Evolutionary conservation across 345 rosid species (phyloP), one percentile per base, ranked within the genome.

Genomic region (Hibiscus mutabilis): DNA sequence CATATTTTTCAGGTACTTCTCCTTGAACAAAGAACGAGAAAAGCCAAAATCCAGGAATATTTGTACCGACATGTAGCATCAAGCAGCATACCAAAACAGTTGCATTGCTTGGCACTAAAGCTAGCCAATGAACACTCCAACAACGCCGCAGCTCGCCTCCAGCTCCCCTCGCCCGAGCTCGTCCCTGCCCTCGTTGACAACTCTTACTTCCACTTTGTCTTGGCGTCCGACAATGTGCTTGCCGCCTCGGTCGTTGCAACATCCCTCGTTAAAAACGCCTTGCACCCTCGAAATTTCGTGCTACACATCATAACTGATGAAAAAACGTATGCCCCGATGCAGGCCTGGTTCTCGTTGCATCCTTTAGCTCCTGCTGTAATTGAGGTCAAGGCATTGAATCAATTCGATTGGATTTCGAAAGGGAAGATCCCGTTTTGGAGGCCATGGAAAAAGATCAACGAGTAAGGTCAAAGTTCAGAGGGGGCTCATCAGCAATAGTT

Each of bases 301-400:
- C 85, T 95, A 21, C 99, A 95, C 82, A 81, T 95, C 37, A 88
- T 95, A 69, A 95, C 99, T 5, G 98, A 92, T 68, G 75, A 81
- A 81, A 95, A 92, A 75, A 92, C 99, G 10, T 90, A 82, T 66
- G 86, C 88, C 24, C 99, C 99, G 0, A 95, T 95, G 99, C 99
- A 90, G 77, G 98, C 99, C 6, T 95, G 99, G 99, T 95, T 95
- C 81, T 90, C 99, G 0, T 31, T 95, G 80, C 98, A 95, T 76
- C 82, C 92, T 49, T 75, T 92, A 6, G 68, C 84, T 2, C 97
- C 97, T 15, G 90, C 98, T 9, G 74, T 95, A 9, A 77, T 95
- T 75, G 98, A 95, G 82, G 97, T 95, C 14, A 92, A 92, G 88
- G 97, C 94, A 12, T 74, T 92, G 90, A 97, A 95, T 76, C 99